These are phyloP conservation scores for Xanthoconium purpureum DNA, from an alignment of 768 basidiomycete species.

Conservation along the genomic window DNA sequence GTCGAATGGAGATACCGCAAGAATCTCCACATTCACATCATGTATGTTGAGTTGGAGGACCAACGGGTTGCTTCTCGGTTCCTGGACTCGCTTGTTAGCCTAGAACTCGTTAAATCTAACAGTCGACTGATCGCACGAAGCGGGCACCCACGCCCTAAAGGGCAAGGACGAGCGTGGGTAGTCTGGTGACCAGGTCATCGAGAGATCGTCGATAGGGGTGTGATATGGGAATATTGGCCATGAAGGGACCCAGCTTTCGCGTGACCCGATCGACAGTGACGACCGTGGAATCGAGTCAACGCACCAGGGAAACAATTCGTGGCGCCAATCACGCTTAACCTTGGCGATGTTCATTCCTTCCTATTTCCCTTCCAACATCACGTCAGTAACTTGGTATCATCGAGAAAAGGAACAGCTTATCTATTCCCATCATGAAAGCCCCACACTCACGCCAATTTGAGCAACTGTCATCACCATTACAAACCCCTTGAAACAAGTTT, in stretches of 20 bases:
- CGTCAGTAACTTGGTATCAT: neutral
- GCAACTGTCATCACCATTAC: neutral
- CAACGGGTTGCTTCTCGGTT: neutral
- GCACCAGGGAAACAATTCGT: neutral
- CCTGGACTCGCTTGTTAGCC: conserved; percentile 3
- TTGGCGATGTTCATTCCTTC: neutral
- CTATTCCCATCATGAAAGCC: neutral
- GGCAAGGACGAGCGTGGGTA: conserved; percentile 1
- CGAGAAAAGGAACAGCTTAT: neutral
- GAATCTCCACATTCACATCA: neutral
- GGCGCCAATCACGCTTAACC: neutral
- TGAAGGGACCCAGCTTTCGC: neutral
- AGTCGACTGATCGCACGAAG: neutral
- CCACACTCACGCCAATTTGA: neutral
- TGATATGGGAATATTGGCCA: neutral
- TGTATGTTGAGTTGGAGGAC: neutral
- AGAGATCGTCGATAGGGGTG: no score
- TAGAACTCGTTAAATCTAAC: neutral
- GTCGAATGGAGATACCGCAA: neutral
- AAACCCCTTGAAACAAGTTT: conserved; percentile 1
- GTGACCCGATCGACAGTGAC: conserved; percentile 7
- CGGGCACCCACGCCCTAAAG: neutral
- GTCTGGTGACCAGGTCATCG: no score
- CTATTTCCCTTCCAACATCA: neutral
- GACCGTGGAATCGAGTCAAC: neutral